Evolutionary conservation across 306 rosid species (phyloP).

Genomic region (Pueraria montana): DNA sequence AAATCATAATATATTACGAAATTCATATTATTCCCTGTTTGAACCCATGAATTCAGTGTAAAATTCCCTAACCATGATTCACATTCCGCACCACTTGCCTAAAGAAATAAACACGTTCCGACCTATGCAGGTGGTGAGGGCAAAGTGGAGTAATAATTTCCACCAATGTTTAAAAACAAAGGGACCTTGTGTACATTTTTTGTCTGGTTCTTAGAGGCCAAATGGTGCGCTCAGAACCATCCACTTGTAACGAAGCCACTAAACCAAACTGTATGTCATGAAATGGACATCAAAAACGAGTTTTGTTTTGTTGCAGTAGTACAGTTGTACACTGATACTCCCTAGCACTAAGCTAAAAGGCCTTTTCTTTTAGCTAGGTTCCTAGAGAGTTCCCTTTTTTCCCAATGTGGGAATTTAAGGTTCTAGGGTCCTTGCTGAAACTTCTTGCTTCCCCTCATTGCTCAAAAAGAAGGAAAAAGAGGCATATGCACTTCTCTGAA

Average conservation of each 20-base stretch:
- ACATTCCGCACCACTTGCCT: constrained; percentile 37
- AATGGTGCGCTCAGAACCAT: constrained; percentile 40
- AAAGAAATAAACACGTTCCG: constrained; percentile 50
- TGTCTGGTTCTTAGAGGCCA: too few species aligned
- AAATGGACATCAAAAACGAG: constrained; percentile 44
- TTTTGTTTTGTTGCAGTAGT: constrained; percentile 42
- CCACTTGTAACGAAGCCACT: too few species aligned
- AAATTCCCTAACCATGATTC: constrained; percentile 38
- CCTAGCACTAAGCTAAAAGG: constrained; percentile 12
- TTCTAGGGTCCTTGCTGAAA: constrained; percentile 44
- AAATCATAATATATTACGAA: too few species aligned
- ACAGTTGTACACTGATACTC: constrained; percentile 15
- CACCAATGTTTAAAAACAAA: constrained; percentile 42
- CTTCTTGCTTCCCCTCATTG: constrained; percentile 34
- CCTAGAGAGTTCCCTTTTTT: constrained; percentile 48
- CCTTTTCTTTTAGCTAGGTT: constrained; percentile 47
- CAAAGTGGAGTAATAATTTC: constrained; percentile 41
- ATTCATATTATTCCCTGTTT: too few species aligned
- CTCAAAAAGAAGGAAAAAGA: constrained; percentile 16
- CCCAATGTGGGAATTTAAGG: constrained; percentile 73
- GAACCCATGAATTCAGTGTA: constrained; percentile 10
- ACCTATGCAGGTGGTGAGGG: constrained; percentile 48
- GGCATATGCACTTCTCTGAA: constrained; percentile 49
- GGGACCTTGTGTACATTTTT: too few species aligned
- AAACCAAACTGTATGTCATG: too few species aligned